Conservation (phyloP, 345 rosid species). For the Salix caprea region DNA sequence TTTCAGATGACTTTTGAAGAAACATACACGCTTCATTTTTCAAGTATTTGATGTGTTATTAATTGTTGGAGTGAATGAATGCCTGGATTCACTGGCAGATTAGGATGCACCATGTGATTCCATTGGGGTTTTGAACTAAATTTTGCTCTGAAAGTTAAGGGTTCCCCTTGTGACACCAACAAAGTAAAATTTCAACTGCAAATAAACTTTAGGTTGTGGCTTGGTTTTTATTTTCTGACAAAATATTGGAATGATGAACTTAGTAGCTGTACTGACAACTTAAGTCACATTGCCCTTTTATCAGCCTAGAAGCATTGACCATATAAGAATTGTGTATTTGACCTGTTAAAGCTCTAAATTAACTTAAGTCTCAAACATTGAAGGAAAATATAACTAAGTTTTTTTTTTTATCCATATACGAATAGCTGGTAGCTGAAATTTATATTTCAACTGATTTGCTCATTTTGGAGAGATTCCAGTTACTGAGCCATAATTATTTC, state of each 20-base stretch:
- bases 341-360: not conserved
- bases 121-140: not conserved
- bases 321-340: not conserved
- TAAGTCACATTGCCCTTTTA: not conserved
- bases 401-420: not conserved
- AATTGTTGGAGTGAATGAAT: not conserved
- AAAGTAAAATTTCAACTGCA: not conserved
- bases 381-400: not conserved
- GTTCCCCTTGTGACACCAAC: not conserved
- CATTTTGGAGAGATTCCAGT: not conserved
- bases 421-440: not conserved
- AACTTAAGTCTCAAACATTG: not conserved
- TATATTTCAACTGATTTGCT: not conserved
- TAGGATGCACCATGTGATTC: not conserved
- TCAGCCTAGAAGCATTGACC: not conserved
- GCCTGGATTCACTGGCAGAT: not conserved
- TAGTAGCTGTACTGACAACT: not conserved
- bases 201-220: not conserved
- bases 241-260: not conserved
- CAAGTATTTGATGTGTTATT: conserved; percentile 2
- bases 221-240: not conserved
- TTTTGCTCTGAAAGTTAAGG: not conserved
- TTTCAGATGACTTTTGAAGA: conserved; percentile 11
- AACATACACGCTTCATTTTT: not conserved
- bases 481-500: not conserved